Conservation (phyloP, 352 stramenopile species). For the Peronosclerospora sorghi region DNA sequence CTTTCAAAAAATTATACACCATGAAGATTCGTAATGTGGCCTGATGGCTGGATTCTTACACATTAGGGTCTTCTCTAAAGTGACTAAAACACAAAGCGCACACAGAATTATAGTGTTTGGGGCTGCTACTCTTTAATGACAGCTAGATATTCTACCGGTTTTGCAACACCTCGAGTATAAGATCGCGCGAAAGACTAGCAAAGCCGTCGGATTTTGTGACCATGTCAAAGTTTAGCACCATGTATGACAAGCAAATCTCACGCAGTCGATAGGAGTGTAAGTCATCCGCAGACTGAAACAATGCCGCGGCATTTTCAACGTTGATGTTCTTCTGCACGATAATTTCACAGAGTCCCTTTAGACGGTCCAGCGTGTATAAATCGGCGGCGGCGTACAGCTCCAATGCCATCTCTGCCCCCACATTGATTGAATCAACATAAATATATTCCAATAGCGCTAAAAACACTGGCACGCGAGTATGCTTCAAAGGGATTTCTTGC, state of each 20-base stretch:
- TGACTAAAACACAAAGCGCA: constrained; percentile 10
- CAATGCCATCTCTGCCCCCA: constrained; percentile 86
- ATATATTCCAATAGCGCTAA: constrained; percentile 93
- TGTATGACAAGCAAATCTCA: constrained; percentile 84
- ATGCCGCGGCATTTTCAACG: constrained; percentile 73
- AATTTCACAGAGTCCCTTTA: constrained; percentile 88
- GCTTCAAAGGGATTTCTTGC: constrained; percentile 78
- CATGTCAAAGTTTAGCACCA: constrained; percentile 85
- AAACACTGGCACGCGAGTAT: constrained; percentile 89
- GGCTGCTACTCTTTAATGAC: constrained; percentile 8
- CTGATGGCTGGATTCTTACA: constrained; percentile 26
- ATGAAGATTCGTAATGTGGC: constrained; percentile 12
- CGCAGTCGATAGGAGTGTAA: constrained; percentile 71
- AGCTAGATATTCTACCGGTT: constrained; percentile 46
- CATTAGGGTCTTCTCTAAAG: constrained; percentile 14
- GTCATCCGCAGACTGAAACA: constrained; percentile 82
- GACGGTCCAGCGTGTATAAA: constrained; percentile 90
- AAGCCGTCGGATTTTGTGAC: constrained; percentile 88
- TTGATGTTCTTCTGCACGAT: constrained; percentile 85
- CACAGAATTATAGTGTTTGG: constrained; percentile 10
- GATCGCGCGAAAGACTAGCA: constrained; percentile 65
- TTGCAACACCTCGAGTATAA: constrained; percentile 85
- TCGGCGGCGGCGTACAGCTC: constrained; percentile 91
- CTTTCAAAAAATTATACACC: constrained; percentile 45
- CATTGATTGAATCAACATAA: constrained; percentile 92